A percentile compares a stretch with the other conserved stretches of the same genome.
These are phyloP conservation scores for Cercospora berteroae DNA, from an alignment of 2,329 filamentous ascomycete species.

Conservation along the genomic window DNA sequence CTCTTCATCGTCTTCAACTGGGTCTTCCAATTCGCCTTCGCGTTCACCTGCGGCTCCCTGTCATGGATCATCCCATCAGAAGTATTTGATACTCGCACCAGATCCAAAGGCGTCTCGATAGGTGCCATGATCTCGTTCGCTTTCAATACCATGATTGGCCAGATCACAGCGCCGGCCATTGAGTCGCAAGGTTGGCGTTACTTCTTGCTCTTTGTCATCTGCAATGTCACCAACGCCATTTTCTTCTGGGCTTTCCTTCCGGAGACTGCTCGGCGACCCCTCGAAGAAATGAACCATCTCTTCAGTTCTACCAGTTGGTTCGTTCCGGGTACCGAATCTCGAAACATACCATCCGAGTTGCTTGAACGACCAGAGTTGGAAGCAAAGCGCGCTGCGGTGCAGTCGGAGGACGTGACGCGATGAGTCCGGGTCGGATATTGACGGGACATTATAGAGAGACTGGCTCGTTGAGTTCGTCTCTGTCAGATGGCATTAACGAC, in stretches of 20 bases:
- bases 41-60: background rate
- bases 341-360: background rate
- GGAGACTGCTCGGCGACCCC: background rate
- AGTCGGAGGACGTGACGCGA: background rate
- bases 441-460: background rate
- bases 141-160: background rate
- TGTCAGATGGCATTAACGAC: background rate
- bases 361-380: background rate
- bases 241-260: background rate
- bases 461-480: too few species aligned
- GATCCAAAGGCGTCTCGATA: background rate
- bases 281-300: background rate
- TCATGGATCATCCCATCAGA: background rate
- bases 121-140: background rate
- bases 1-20: background rate
- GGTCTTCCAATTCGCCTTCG: background rate
- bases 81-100: background rate
- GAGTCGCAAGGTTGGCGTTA: background rate
- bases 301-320: background rate
- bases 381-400: background rate
- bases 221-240: background rate
- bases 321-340: background rate
- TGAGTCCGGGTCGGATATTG: background rate
- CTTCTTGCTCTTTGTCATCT: background rate
- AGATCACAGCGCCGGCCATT: background rate